A percentile compares a stretch with the other conserved stretches of the same genome.
Evolutionary conservation across 805 yeast species (phyloP).

Genomic region (Yamadazyma kitorensis): DNA sequence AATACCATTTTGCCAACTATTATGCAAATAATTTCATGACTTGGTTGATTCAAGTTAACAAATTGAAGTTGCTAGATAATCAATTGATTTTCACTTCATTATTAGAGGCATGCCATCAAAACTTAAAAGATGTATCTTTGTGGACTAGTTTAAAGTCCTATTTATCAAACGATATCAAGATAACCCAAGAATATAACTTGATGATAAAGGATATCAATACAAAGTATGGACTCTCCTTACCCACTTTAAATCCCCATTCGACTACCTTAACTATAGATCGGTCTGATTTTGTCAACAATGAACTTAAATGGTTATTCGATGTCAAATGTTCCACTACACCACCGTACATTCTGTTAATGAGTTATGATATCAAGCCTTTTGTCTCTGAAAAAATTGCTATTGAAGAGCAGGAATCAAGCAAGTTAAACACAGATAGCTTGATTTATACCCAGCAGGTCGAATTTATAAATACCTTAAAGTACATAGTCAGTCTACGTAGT

Average conservation of each 20-base stretch:
- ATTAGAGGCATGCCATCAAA: conserved; percentile 11
- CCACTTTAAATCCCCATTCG: background rate
- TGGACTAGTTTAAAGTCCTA: conserved; percentile 18
- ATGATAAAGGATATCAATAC: conserved; percentile 7
- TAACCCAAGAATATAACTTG: conserved; percentile 10
- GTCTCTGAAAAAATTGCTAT: background rate
- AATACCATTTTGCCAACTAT: conserved; percentile 38
- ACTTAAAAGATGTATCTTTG: conserved; percentile 21
- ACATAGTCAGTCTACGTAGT: background rate
- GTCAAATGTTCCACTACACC: conserved; percentile 11
- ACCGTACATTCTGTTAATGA: conserved; percentile 12
- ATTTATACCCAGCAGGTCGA: conserved; percentile 1
- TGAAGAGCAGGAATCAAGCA: background rate
- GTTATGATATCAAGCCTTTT: background rate
- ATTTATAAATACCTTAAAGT: conserved; percentile 1
- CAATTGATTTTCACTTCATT: conserved; percentile 6
- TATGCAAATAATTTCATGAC: conserved; percentile 32
- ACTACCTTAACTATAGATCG: too few species aligned
- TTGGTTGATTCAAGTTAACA: conserved; percentile 24
- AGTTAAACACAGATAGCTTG: background rate
- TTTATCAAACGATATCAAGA: conserved; percentile 1
- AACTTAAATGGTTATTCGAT: conserved; percentile 12
- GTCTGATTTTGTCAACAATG: background rate
- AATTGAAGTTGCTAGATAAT: background rate
- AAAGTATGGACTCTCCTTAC: background rate